Conservation (phyloP, 371 early-diverging fungal genomes). For the Actinomortierella ambigua region DNA sequence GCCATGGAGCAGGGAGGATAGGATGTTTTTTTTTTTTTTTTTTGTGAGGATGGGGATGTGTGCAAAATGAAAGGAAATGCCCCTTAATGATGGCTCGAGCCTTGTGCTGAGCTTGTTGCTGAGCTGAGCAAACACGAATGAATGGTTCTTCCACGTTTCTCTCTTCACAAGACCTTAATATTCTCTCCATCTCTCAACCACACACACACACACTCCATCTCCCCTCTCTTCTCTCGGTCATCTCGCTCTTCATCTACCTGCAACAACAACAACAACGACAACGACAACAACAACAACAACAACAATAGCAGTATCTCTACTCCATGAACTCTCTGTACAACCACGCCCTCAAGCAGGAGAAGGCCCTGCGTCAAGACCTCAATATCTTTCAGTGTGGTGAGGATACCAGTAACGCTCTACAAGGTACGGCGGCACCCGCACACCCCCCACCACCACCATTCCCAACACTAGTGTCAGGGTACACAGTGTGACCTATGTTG, state of each 20-base stretch:
- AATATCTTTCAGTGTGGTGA: conserved; percentile 63
- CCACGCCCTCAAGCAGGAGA: conserved; percentile 64
- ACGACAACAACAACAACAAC: not conserved
- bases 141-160: too few species aligned
- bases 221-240: not conserved
- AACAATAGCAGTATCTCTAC: not conserved
- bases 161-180: too few species aligned
- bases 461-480: not conserved
- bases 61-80: too few species aligned
- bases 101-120: too few species aligned
- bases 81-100: too few species aligned
- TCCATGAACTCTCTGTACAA: conserved; percentile 67
- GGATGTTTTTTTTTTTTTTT: too few species aligned
- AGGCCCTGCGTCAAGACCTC: conserved; percentile 60
- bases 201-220: too few species aligned
- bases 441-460: not conserved
- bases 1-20: too few species aligned
- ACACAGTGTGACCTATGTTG: too few species aligned
- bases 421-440: conserved; percentile 56
- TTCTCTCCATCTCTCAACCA: not conserved
- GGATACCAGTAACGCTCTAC: conserved; percentile 63
- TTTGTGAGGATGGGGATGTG: too few species aligned
- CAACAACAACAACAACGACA: conserved; percentile 1
- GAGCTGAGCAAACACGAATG: too few species aligned
- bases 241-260: not conserved